Evolutionary conservation across 805 yeast species (phyloP), one percentile per base, ranked within the genome.

Genomic region (Wickerhamomyces sydowiorum): DNA sequence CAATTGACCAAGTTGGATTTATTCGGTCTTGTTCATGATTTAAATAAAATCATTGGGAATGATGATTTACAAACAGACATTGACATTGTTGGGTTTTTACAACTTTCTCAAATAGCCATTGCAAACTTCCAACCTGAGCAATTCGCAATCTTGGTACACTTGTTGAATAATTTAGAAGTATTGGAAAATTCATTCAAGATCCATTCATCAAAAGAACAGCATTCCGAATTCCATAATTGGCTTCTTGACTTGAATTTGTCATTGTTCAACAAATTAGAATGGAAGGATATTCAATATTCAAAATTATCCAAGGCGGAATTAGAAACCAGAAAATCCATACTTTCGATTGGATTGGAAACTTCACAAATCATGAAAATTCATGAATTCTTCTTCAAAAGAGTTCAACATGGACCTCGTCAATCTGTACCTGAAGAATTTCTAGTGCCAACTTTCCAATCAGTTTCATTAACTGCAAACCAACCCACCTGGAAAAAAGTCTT

Each of bases 401-500:
- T 76, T n/a, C 43, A 69, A 17, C 79, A 75, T 42, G 84, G 84
- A 1, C 77, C 79, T 15, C 62, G 69, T 29, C 53, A 66, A 18
- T 56, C 73, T 0, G 66, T 80, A 31, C 86, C 89, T 3, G 64
- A 64, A 38, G 77, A 73, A 46, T 48, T 82, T 17, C 53, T 77
- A 15, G 60, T 68, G 8, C 63, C 75, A 22, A 61, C 70, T 6
- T 60, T 81, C 39, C 63, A 69, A 12, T 59, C 72, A 10, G 59
- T 68, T 3, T 62, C 78, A 27, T 56, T 61, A 23, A 59, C 61
- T 33, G 62, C 63, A 29, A 73, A 54, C 19, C 50, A 56, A 10
- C 60, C 76, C 48, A 80, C 77, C 29, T 82, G 80, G 70, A 82
- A 82, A 57, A 80, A 75, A 49, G 61, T 80, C 6, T 60, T 73